Base-by-base conservation (phyloP, 208 protist species). In the Perkinsela sp. region DNA sequence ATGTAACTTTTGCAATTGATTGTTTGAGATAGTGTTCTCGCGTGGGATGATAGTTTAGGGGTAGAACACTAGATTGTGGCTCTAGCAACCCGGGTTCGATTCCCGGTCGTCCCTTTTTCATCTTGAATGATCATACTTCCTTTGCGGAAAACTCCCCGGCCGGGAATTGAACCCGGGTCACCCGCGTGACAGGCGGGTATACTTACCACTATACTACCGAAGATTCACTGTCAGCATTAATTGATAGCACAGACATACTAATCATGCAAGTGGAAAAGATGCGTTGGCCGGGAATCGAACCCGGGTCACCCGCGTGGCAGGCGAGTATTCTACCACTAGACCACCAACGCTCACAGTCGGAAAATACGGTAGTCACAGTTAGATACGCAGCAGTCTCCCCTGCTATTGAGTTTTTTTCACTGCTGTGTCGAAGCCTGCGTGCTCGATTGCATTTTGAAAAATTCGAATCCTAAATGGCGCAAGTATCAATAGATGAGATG, bases 111-210 rank as follows among this genome's bases (percentile, higher is more conserved):
- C 40, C 40, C 40, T 57, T 57, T 57, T 57, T 57, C 40, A 22
- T n/a, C n/a, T n/a, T n/a, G n/a, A n/a, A n/a, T n/a, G n/a, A n/a
- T n/a, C n/a, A n/a, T n/a, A n/a, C n/a, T n/a, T n/a, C n/a, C n/a
- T n/a, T n/a, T 6, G 40, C 6, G 40, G 40, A 57, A 57, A 57
- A 57, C 40, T 57, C 22, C 40, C 40, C 40, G 40, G 40, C 68
- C 68, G 68, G 68, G 68, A 70, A 70, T 70, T 48, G 68, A 70
- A 70, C 68, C 68, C 68, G 68, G 68, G 68, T 48, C 68, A 48
- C 30, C 68, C 32, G 30, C 68, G 68, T 70, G 68, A 48, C 68
- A 70, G 68, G 68, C 30, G 32, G 68, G 30, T 48, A 70, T 70
- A 67, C 68, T 57, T 70, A 70, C 68, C 68, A 70, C 68, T 70